Percentiles rank a stretch among this genome's conserved stretches.
phyloP scores from a whole-genome alignment of 2,329 filamentous ascomycete species.

The Camillea tinctor region DNA sequence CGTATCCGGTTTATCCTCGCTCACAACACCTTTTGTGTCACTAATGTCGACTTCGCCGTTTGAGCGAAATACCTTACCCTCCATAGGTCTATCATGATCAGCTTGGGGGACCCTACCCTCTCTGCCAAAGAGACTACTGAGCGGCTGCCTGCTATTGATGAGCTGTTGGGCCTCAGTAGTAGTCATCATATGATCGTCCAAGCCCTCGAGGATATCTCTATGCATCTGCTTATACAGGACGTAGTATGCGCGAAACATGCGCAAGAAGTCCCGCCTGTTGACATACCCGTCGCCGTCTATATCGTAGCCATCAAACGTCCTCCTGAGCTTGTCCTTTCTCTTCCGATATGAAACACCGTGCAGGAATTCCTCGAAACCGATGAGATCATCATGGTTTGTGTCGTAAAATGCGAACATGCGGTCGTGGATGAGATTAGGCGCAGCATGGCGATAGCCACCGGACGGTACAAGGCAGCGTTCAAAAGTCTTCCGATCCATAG shows the following conservation, averaged over 20 bases:
- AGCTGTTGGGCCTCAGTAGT: slow-evolving; percentile 75
- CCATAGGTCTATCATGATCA: slow-evolving; percentile 58
- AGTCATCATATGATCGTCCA: slow-evolving; percentile 75
- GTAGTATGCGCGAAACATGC: slow-evolving; percentile 91
- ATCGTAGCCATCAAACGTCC: slow-evolving; percentile 87
- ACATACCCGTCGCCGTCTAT: slow-evolving; percentile 86
- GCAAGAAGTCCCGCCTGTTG: slow-evolving; percentile 80
- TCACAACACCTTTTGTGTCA: slow-evolving; percentile 58
- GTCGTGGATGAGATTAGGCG: slow-evolving; percentile 89
- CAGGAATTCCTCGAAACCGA: slow-evolving; percentile 90
- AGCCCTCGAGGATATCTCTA: slow-evolving; percentile 73
- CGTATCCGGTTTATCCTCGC: slow-evolving; percentile 59
- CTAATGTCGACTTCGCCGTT: slow-evolving; percentile 65
- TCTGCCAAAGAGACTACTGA: slow-evolving; percentile 72
- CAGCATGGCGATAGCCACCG: slow-evolving; percentile 72
- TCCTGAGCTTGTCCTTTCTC: slow-evolving; percentile 65
- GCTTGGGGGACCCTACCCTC: slow-evolving; percentile 66
- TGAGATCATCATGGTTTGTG: slow-evolving; percentile 80
- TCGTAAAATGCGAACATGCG: slow-evolving; percentile 98
- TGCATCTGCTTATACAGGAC: slow-evolving; percentile 87
- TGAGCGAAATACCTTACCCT: slow-evolving; percentile 63
- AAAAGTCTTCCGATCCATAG: slow-evolving; percentile 91
- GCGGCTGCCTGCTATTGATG: slow-evolving; percentile 70
- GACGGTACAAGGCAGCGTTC: slow-evolving; percentile 85
- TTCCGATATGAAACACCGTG: slow-evolving; percentile 73